phyloP scores from a whole-genome alignment of 495 filamentous ascomycete species.

The Tuber aestivum region DNA sequence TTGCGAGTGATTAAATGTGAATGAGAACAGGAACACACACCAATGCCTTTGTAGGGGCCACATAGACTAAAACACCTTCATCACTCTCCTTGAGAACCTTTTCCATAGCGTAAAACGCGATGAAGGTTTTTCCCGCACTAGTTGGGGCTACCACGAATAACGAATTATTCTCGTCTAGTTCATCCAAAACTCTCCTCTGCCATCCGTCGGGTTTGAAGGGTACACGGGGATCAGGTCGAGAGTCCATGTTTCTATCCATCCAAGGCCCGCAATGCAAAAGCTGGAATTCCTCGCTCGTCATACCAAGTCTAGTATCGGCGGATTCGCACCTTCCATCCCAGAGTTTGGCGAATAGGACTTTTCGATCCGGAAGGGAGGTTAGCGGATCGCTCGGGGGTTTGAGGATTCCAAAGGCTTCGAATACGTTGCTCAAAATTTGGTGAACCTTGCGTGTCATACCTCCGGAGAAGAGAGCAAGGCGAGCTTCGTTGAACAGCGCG shows the following conservation, averaged over 20 bases:
- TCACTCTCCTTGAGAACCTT: constrained; percentile 60
- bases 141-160: constrained; percentile 72
- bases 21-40: constrained; percentile 37
- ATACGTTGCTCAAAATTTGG: constrained; percentile 36
- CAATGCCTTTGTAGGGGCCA: constrained; percentile 74
- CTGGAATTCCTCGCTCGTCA: constrained; percentile 52
- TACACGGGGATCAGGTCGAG: constrained; percentile 58
- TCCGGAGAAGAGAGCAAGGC: constrained; percentile 17
- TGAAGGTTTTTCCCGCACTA: constrained; percentile 57
- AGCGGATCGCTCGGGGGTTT: constrained; percentile 15
- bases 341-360: constrained; percentile 15
- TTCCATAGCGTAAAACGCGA: constrained; percentile 72
- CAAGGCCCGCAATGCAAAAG: constrained; percentile 64
- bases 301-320: constrained; percentile 43
- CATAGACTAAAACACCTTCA: constrained; percentile 68
- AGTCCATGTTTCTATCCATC: constrained; percentile 66
- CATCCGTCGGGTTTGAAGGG: constrained; percentile 68
- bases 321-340: constrained; percentile 40
- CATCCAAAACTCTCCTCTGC: constrained; percentile 68
- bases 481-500: constrained; percentile 40
- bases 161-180: constrained; percentile 61
- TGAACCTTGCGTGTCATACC: constrained; percentile 43
- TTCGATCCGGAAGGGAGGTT: constrained; percentile 31
- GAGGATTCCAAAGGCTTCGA: constrained; percentile 34
- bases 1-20: constrained; percentile 23